Base-by-base conservation (phyloP, 1,284 basidiomycete genomes). In the Calocybe gambosa region DNA sequence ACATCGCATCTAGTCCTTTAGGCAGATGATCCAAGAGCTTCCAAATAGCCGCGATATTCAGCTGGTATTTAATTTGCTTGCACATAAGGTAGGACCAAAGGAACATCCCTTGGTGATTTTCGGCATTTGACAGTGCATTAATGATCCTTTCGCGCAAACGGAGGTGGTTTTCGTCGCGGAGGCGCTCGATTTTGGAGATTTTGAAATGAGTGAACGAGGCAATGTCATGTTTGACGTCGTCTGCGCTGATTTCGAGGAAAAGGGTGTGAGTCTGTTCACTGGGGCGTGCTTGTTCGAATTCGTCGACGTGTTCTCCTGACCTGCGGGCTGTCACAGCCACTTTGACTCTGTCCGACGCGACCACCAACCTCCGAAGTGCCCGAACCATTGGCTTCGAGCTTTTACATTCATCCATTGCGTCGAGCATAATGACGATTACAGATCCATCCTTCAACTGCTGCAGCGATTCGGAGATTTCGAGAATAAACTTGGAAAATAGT, bases 51-150 rank as follows among this genome's bases (percentile, higher is more conserved):
- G 23, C 2, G 2, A 38, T 20, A 2, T 36, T 5, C n/a, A 35
- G 38, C 15, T 31, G 34, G 15, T 35, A 42, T 28, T 47, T 47
- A 6, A 43, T 39, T 25, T 47, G 40, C 20, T 47, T 42, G 28
- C 46, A 47, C 42, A 47, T 43, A 6, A 47, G 31, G 19, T 47
- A 43, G 8, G 37, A 19, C 46, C 46, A 47, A 18, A 47, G 42
- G 15, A 47, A 47, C 46, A 47, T 47, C 18, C 46, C 46, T 18
- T 49, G 42, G 15, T 49, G 47, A 29, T 49, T 40, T 6, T 44
- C 42, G 3, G 40, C 47, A 31, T 45, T 44, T 16, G 42, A 33
- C 1, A 49, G 28, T 21, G 33, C 39, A 8, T 18, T 33, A 8
- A 40, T 36, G 39, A 49, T 25, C 10, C 10, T 35, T 15, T 31